Evolutionary conservation across 2,329 filamentous ascomycete species (phyloP), one percentile per base, ranked within the genome.

Genomic region (Calonectria hawksworthii): DNA sequence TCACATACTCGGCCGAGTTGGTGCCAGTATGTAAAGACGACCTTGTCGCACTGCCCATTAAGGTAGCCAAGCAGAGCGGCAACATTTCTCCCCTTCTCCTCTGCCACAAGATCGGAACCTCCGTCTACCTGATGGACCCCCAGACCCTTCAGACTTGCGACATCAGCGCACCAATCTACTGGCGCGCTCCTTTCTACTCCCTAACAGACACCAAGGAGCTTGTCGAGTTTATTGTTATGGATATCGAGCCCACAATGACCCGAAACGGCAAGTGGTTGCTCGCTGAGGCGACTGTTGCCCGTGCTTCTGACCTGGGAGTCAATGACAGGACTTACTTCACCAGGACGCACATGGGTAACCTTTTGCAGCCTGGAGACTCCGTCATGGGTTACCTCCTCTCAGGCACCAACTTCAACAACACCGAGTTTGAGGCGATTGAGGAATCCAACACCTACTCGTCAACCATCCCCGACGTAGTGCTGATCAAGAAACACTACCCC

Each of bases 11-110:
- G 0, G 92, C 94, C 69, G 95, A 98, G 83, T 86, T 99, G 64
- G 93, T 99, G 32, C 97, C 97, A 1, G 96, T 99, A 65, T 99
- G 97, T 89, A 98, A 98, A 86, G 97, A 99, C 81, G 97, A 99
- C 83, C 89, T 99, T 34, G 95, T 99, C n/a, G 96, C 95, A 1
- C 88, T 99, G 44, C 97, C 97, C 0, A 93, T 98, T 76, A 96
- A 95, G 79, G 88, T 99, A 74, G 97, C 97, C 18, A 97, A 96
- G 84, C 92, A 93, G 71, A 89, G 94, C 67, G 96, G 97, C 76
- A 98, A 98, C 85, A 98, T 99, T 80, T 91, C 93, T 2, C 97
- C 97, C 4, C 88, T 99, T 47, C 92, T 94, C 1, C 89, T 99
- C 47, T 99, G 97, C 88, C 92, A 96, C 85, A 92, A 94, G 79